Conservation (phyloP, 345 rosid species). For the Salix dunnii region DNA sequence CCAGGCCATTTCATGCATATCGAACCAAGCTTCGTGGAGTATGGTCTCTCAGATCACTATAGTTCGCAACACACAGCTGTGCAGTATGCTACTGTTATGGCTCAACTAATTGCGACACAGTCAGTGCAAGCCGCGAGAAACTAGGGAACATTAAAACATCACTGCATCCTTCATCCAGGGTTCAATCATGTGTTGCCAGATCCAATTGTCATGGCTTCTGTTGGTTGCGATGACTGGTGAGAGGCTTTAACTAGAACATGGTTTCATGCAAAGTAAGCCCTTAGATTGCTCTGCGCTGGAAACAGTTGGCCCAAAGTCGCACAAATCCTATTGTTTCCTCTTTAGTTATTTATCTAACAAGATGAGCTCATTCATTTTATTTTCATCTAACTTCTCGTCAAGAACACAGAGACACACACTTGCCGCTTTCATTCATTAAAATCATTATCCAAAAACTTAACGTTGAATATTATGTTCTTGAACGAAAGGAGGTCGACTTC, state of each 20-base stretch:
- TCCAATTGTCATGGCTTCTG: background rate
- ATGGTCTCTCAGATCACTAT: constrained; percentile 65
- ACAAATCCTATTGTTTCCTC: background rate
- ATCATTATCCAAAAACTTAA: too few species aligned
- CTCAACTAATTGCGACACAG: constrained; percentile 79
- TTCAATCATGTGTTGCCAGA: background rate
- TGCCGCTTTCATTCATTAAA: too few species aligned
- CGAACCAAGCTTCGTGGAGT: constrained; percentile 67
- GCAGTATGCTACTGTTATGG: constrained; percentile 72
- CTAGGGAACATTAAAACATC: constrained; percentile 13
- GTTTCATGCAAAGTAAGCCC: background rate
- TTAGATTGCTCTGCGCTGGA: background rate
- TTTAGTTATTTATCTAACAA: background rate
- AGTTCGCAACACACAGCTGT: constrained; percentile 81
- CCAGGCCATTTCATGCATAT: constrained; percentile 66
- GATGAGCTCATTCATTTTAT: background rate
- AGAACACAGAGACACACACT: too few species aligned
- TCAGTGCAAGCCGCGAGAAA: constrained; percentile 51
- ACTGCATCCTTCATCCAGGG: background rate
- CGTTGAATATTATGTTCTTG: too few species aligned
- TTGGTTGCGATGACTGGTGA: too few species aligned
- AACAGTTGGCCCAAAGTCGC: background rate
- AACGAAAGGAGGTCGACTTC: too few species aligned
- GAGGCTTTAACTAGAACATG: background rate
- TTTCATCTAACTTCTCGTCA: too few species aligned